Percentiles rank a stretch among this genome's conserved stretches.
Evolutionary conservation across 371 early-diverging fungal species (phyloP).

Genomic region (Enteropsectra breve): DNA sequence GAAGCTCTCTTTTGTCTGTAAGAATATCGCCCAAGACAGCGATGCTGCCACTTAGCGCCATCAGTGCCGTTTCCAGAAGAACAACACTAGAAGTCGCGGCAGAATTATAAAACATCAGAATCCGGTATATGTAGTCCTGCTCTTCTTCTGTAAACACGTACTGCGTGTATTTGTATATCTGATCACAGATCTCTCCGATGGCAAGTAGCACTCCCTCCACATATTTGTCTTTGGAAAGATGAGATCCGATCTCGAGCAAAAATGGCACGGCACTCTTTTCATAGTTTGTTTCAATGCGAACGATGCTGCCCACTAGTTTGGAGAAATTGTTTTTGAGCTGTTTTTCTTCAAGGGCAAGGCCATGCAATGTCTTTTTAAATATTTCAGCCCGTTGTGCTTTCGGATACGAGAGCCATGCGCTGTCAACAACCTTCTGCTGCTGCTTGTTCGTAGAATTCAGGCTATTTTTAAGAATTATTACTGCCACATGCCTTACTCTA

Average conservation of each 20-base stretch:
- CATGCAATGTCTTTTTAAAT: not conserved
- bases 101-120: conserved; percentile 3
- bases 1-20: conserved; percentile 22
- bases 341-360: conserved; percentile 5
- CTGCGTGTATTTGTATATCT: conserved; percentile 15
- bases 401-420: conserved; percentile 23
- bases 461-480: conserved; percentile 42
- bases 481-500: conserved; percentile 1
- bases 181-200: conserved; percentile 13
- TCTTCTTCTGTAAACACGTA: conserved; percentile 16
- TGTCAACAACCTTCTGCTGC: conserved; percentile 19
- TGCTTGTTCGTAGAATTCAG: conserved; percentile 28
- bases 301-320: conserved; percentile 30
- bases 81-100: not conserved
- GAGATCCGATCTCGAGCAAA: conserved; percentile 3
- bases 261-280: conserved; percentile 23
- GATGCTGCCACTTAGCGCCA: conserved; percentile 22
- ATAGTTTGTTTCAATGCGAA: conserved; percentile 38
- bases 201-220: conserved; percentile 25
- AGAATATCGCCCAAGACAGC: conserved; percentile 21
- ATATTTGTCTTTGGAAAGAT: not conserved
- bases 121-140: conserved; percentile 21
- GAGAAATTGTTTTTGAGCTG: conserved; percentile 5
- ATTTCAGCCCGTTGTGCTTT: not conserved
- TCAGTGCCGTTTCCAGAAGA: conserved; percentile 17